A percentile compares a stretch with the other conserved stretches of the same genome.
phyloP scores from a whole-genome alignment of 768 basidiomycete species.

The Suillus subluteus region DNA sequence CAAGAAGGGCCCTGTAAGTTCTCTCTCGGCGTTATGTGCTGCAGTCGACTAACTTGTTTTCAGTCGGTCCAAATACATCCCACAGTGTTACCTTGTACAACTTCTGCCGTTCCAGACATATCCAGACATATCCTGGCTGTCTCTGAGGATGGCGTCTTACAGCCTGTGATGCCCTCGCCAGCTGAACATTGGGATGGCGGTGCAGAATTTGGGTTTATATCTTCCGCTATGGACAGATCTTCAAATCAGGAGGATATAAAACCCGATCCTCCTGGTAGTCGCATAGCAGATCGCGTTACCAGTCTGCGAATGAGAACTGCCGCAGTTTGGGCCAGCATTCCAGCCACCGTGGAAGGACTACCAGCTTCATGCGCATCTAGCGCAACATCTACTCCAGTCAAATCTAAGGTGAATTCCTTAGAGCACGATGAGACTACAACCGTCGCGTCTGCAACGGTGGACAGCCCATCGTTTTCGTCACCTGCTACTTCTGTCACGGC shows the following conservation, averaged over 20 bases:
- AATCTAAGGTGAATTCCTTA: not conserved
- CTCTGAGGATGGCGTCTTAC: constrained; percentile 2
- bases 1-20: not conserved
- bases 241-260: not conserved
- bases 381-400: constrained; percentile 1
- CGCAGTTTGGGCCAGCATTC: constrained; percentile 29
- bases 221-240: not conserved
- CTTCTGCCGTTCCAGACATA: not conserved
- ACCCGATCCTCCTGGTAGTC: constrained; percentile 20
- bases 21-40: not conserved
- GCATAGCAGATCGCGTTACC: constrained; percentile 26
- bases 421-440: not conserved
- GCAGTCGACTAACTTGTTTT: not conserved
- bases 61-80: not conserved
- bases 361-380: not conserved
- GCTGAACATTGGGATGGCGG: not conserved
- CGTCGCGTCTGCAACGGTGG: not conserved
- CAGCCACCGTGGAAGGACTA: constrained; percentile 23
- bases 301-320: constrained; percentile 33
- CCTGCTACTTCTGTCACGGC: constrained; percentile 8
- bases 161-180: not conserved
- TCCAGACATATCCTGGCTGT: not conserved
- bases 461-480: not conserved
- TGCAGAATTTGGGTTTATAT: not conserved
- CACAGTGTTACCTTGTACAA: not conserved